Evolutionary conservation across 2,329 filamentous ascomycete genomes (phyloP).

Genomic region (Tolypocladium pustulatum): DNA sequence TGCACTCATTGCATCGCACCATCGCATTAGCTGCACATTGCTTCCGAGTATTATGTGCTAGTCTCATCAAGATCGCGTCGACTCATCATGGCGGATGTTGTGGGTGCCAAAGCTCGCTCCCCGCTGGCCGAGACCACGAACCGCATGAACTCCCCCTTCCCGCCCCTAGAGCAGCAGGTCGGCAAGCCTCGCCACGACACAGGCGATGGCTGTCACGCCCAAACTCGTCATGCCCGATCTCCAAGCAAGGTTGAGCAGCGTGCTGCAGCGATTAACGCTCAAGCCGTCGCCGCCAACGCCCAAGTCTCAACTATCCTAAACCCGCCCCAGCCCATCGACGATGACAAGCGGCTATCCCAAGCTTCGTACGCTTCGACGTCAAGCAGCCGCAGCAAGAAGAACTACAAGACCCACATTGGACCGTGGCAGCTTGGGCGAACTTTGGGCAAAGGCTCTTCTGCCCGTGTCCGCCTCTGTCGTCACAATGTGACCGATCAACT

Average conservation of each 20-base stretch:
- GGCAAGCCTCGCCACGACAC: conserved; percentile 20
- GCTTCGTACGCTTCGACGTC: conserved; percentile 30
- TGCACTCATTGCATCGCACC: background rate
- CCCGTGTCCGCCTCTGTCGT: conserved; percentile 74
- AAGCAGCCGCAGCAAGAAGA: conserved; percentile 28
- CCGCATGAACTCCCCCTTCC: conserved; percentile 32
- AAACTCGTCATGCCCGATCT: conserved; percentile 2
- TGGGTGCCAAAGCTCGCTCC: conserved; percentile 20
- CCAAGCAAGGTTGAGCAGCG: conserved; percentile 1
- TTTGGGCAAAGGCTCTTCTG: conserved; percentile 81
- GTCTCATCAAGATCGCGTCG: conserved; percentile 11
- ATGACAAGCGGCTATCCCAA: conserved; percentile 26
- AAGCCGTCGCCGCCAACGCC: conserved; percentile 6
- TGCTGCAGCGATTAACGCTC: background rate
- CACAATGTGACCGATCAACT: conserved; percentile 69
- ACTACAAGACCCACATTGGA: conserved; percentile 67
- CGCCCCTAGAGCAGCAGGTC: conserved; percentile 13
- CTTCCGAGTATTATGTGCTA: conserved; percentile 23
- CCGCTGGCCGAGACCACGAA: conserved; percentile 38
- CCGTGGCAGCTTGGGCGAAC: conserved; percentile 90
- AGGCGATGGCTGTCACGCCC: conserved; percentile 3
- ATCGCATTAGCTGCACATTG: background rate
- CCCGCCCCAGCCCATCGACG: conserved; percentile 19
- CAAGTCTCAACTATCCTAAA: conserved; percentile 13
- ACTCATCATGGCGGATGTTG: conserved; percentile 18